Percentiles rank a stretch among this genome's conserved stretches.
Conservation (phyloP, 2,329 filamentous ascomycete genomes). For the Epichloe uncinata region DNA sequence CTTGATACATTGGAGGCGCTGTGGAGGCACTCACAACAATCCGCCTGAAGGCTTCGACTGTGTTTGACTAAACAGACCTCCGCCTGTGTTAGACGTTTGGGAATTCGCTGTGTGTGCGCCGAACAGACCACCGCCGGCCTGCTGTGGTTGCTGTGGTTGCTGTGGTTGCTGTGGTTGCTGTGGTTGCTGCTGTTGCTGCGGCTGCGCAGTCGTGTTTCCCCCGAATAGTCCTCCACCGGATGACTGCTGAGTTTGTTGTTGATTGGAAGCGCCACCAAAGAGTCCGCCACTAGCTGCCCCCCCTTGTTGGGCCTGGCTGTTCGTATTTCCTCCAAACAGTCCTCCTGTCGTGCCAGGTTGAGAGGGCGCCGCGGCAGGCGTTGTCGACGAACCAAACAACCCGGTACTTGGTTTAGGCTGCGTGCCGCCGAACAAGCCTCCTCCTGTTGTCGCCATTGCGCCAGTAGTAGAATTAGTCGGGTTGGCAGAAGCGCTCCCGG, state of each 20-base stretch:
- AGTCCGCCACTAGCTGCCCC: slow-evolving; percentile 1
- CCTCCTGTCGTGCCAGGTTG: slow-evolving; percentile 10
- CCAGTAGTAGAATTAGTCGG: slow-evolving; percentile 14
- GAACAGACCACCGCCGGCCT: slow-evolving; percentile 17
- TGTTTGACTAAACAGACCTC: slow-evolving; percentile 21
- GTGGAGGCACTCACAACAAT: slow-evolving; percentile 18
- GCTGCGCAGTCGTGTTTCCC: slow-evolving; percentile 11
- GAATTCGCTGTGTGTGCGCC: slow-evolving; percentile 11
- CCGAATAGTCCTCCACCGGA: slow-evolving; percentile 20
- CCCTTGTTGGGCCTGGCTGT: slow-evolving; percentile 7
- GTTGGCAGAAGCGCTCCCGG: slow-evolving; percentile 14
- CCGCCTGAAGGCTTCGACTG: slow-evolving; percentile 20
- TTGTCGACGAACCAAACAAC: slow-evolving; percentile 18
- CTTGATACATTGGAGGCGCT: not conserved
- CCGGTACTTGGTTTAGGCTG: slow-evolving; percentile 15
- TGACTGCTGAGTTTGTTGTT: slow-evolving; percentile 15
- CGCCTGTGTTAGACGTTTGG: slow-evolving; percentile 8
- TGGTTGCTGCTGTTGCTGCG: slow-evolving; percentile 13
- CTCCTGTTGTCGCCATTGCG: slow-evolving; percentile 23
- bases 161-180: too few species aligned
- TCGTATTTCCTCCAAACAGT: slow-evolving; percentile 15
- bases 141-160: slow-evolving; percentile 16
- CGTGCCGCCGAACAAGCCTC: slow-evolving; percentile 23
- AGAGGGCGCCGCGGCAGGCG: slow-evolving; percentile 11
- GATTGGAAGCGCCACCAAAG: slow-evolving; percentile 6